Base-by-base conservation (phyloP, 2,329 filamentous ascomycete genomes). In the Xylaria sp. region DNA sequence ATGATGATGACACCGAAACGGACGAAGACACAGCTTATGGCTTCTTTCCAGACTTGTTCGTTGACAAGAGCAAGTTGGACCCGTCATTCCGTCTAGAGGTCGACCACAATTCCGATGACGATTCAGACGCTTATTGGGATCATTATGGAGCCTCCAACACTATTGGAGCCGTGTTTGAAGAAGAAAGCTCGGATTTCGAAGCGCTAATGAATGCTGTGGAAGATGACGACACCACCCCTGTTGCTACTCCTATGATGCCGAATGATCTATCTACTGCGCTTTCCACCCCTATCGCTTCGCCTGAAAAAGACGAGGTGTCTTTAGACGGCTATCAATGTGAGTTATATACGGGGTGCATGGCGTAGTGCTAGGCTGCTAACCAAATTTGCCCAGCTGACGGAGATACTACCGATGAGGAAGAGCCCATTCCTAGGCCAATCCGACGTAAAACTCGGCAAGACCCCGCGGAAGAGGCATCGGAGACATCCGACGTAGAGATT, bases 11-110 rank as follows among this genome's bases (percentile, higher is more conserved):
- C 2, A 87, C 86, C 54, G 87, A 88, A 52, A 85, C 82, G 3
- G 85, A 88, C 38, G 83, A 87, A 60, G 84, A 87, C 65, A 77
- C 83, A 46, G 83, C 85, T 62, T 85, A 87, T 54, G 68, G 64
- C 65, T 85, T 92, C 65, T 92, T 92, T 64, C 89, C 90, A 1
- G 87, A 93, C 72, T 87, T 94, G 61, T 94, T 94, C 74, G 81
- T 93, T 58, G 87, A 90, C 51, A 90, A 93, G 75, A 89, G 87
- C 71, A 83, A 85, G 15, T 81, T 94, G 4, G 90, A 92, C 68
- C 88, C 90, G 5, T 83, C 83, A 53, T 87, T 94, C 71, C 89
- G 90, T 65, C 85, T 86, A 41, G 87, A 91, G 77, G 89, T 93
- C 66, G 90, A 93, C 72, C 83, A 85, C 65, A 87, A 60, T 17